Evolutionary conservation across 345 rosid species (phyloP), one percentile per base, ranked within the genome.

Genomic region (Syzygium aqueum): DNA sequence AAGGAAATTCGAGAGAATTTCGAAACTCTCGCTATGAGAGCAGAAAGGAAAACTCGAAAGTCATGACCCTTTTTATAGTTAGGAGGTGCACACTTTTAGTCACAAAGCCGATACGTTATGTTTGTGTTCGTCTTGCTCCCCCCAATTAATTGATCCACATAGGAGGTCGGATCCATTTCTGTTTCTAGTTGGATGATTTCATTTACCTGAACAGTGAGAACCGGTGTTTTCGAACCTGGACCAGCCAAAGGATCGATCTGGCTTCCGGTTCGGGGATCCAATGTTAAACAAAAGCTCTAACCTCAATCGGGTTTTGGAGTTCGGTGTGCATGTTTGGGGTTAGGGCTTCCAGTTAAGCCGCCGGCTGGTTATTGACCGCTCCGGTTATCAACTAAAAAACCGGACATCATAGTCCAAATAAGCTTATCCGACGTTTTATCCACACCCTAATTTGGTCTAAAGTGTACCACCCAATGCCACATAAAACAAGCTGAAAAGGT

Each of bases 1-100:
- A 33, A 0, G 0, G 5, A 33, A 37, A 33, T 37, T 73, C 10
- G 2, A 9, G 13, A 7, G 37, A 61, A 61, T 6, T 61, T 0
- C 0, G 1, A 61, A 16, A 13, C 0, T n/a, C n/a, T 13, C 14
- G 37, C 8, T 0, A n/a, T 13, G 10, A 13, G 33, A 13, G n/a
- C 6, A 5, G 9, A 14, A 61, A 61, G 33, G 7, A n/a, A 61
- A 61, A 43, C 46, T 43, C 3, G 0, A 57, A 57, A 57, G 63
- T 23, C 4, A 25, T 4, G 13, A 2, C 28, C 63, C 14, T 57
- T 57, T 23, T 57, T 57, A 56, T 25, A 9, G 25, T 1, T 2
- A 23, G 14, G 28, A 57, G 14, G 25, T 22, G 67, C 73, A n/a
- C 73, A 6, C 37, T 61, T n/a, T 14, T n/a, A 6, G 37, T 8